Evolutionary conservation across 805 yeast genomes (phyloP), one percentile per base, ranked within the genome.

Genomic region (Zygosaccharomyces rouxii): DNA sequence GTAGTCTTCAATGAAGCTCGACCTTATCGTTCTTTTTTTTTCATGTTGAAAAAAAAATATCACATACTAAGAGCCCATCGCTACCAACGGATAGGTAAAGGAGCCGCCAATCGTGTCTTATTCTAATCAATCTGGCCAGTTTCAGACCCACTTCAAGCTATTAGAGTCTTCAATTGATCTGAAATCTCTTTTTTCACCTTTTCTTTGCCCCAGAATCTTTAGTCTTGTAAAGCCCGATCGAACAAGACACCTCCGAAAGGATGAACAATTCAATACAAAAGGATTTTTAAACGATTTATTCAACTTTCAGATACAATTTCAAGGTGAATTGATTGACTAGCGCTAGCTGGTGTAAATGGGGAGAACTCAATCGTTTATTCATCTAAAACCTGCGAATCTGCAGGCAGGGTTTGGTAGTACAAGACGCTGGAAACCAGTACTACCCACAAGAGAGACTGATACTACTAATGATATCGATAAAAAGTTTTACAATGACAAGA

Each of bases 311-410:
- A 19, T 23, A 38, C 25, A 29, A 16, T 23, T 11, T 37, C 39
- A 14, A 37, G 19, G 16, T 11, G 23, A 22, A 35, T 33, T n/a
- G 35, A 26, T 19, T 29, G 14, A 44, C 37, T 35, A 23, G 23
- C 18, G 22, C 19, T 28, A 33, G 33, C 14, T 30, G 19, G 44
- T 13, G n/a, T 44, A 42, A 37, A 56, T 59, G 60, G 60, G 57
- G 7, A 51, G 52, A 29, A 54, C 64, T 28, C 64, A 58, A 39
- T 48, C 62, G 16, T 58, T 52, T 40, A 52, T 59, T 21, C 55
- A 54, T 29, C 35, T 59, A 21, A 56, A 48, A 35, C 64, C 64
- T 11, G 56, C 58, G 10, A 55, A 51, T 33, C 47, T 54, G 38
- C 46, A 30, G 19, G 45, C 50, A 21, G 37, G 43, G 7, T 42